These are phyloP conservation scores for Ailanthus altissimus DNA, from an alignment of 345 rosid species.

Conservation along the genomic window DNA sequence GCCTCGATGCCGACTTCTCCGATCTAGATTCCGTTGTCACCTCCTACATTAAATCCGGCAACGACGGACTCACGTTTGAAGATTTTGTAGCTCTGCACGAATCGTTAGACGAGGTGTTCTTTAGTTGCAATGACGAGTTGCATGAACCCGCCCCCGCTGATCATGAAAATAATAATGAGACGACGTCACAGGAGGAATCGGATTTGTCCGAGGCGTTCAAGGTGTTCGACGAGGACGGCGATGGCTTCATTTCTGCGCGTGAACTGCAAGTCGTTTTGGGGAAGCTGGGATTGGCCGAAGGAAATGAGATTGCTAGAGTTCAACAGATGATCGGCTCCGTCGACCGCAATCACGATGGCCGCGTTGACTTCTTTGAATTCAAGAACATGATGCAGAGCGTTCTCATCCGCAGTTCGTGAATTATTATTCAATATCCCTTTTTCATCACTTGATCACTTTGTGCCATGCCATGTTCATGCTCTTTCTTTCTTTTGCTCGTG, in stretches of 20 bases:
- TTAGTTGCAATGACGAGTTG: conserved; percentile 25
- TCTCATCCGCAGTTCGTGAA: conserved; percentile 39
- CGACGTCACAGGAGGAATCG: conserved; percentile 49
- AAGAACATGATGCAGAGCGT: conserved; percentile 86
- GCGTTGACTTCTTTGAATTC: conserved; percentile 86
- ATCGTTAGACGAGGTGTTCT: conserved; percentile 53
- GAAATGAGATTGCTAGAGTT: conserved; percentile 65
- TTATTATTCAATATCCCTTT: too few relatives aligned
- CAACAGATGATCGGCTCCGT: conserved; percentile 84
- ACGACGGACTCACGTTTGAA: conserved; percentile 55
- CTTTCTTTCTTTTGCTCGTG: too few relatives aligned
- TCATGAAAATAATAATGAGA: neutral
- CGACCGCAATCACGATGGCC: conserved; percentile 76
- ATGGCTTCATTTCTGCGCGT: conserved; percentile 78
- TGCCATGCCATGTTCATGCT: too few relatives aligned
- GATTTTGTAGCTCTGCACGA: conserved; percentile 67
- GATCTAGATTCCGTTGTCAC: conserved; percentile 59
- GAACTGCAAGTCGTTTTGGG: conserved; percentile 72
- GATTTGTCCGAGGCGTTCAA: conserved; percentile 90
- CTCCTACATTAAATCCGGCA: conserved; percentile 55
- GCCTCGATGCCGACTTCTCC: conserved; percentile 60
- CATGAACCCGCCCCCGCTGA: neutral
- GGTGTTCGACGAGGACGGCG: conserved; percentile 91
- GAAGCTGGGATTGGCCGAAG: conserved; percentile 76
- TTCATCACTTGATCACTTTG: too few relatives aligned